Percentiles rank a stretch among this genome's conserved stretches.
phyloP scores from a whole-genome alignment of 768 basidiomycete species.

The Calvatia gigantea region DNA sequence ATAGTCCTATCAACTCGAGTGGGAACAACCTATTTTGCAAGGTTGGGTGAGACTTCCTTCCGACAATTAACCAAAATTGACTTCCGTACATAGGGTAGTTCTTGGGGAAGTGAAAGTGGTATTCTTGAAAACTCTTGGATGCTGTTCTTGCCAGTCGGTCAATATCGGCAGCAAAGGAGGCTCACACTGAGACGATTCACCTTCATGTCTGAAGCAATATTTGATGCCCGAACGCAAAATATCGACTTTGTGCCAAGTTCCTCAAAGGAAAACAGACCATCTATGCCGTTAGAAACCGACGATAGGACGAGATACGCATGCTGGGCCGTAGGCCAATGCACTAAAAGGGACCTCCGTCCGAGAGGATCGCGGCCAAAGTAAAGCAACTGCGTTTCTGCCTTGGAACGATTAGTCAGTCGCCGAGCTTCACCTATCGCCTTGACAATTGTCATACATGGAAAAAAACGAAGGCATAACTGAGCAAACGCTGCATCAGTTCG shows the following conservation, averaged over 20 bases:
- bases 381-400: conserved; percentile 45
- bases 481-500: background rate
- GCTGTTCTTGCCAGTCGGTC: background rate
- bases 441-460: conserved; percentile 54
- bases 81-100: conserved; percentile 29
- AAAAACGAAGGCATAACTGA: conserved; percentile 77
- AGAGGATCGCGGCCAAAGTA: conserved; percentile 83
- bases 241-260: conserved; percentile 61
- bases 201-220: conserved; percentile 8
- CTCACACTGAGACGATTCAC: conserved; percentile 11
- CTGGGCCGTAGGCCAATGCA: conserved; percentile 50
- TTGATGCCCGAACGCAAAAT: conserved; percentile 46
- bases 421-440: background rate
- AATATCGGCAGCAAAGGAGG: background rate
- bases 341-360: conserved; percentile 79
- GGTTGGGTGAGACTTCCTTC: background rate
- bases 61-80: background rate
- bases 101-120: background rate
- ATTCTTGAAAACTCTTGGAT: conserved; percentile 2
- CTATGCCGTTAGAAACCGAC: conserved; percentile 57
- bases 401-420: conserved; percentile 11
- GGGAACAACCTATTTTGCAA: conserved; percentile 36
- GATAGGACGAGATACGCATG: conserved; percentile 58
- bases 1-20: conserved; percentile 42
- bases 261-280: conserved; percentile 46